phyloP scores from a whole-genome alignment of 306 rosid genomes.

The Dalbergia cultrata region DNA sequence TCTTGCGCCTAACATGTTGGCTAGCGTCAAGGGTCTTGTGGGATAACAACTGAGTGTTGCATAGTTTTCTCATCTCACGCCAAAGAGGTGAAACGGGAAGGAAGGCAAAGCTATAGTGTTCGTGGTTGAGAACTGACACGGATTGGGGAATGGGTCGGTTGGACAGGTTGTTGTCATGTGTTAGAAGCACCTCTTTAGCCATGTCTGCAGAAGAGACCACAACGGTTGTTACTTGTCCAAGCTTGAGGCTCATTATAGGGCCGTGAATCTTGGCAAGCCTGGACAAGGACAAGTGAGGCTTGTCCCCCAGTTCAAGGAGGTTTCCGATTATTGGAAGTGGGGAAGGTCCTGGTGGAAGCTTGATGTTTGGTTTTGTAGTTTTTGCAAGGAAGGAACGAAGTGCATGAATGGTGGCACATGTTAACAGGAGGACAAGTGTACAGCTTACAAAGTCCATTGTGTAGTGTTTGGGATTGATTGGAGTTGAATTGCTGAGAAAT shows the following conservation, averaged over 20 bases:
- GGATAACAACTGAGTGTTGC: slow-evolving; percentile 27
- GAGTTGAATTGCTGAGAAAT: too few relatives aligned
- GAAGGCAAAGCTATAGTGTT: not conserved
- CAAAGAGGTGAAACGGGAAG: slow-evolving; percentile 13
- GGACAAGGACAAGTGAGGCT: not conserved
- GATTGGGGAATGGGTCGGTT: not conserved
- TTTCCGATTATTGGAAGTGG: not conserved
- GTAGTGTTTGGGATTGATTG: too few relatives aligned
- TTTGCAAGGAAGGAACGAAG: not conserved
- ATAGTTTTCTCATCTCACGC: not conserved
- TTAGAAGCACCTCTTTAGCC: slow-evolving; percentile 1
- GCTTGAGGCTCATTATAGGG: slow-evolving; percentile 5
- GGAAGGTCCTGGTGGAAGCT: slow-evolving; percentile 48
- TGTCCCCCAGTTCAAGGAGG: not conserved
- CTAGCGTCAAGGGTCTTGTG: slow-evolving; percentile 38
- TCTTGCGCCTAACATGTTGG: slow-evolving; percentile 19
- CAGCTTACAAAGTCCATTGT: slow-evolving; percentile 23
- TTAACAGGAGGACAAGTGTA: slow-evolving; percentile 6
- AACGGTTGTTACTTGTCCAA: not conserved
- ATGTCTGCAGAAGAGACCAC: not conserved
- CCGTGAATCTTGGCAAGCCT: slow-evolving; percentile 13
- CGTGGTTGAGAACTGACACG: not conserved
- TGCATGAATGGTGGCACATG: slow-evolving; percentile 16
- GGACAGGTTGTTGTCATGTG: not conserved
- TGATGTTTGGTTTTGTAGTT: slow-evolving; percentile 9